Percentiles rank a stretch among this genome's conserved stretches.
Conservation (phyloP, 2,329 filamentous ascomycete species). For the Alternaria alternata region DNA sequence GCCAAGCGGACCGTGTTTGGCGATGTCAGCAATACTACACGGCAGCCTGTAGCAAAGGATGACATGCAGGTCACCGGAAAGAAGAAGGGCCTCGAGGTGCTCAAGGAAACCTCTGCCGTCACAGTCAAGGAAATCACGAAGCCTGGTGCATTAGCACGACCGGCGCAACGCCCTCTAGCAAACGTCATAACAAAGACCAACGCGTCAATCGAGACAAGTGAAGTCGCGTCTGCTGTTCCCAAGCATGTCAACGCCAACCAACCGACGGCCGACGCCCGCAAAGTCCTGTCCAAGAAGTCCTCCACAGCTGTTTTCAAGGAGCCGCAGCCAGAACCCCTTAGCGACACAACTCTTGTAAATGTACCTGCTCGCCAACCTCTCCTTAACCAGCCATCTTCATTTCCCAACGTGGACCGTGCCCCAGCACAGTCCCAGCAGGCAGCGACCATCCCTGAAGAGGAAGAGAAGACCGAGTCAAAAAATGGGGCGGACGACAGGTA, state of each 20-base stretch:
- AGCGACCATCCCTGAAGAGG: conserved; percentile 25
- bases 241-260: conserved; percentile 42
- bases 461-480: conserved; percentile 19
- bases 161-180: conserved; percentile 67
- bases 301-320: conserved; percentile 65
- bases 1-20: conserved; percentile 82
- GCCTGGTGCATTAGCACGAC: conserved; percentile 60
- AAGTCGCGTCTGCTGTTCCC: conserved; percentile 28
- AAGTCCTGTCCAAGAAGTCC: conserved; percentile 60
- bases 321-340: conserved; percentile 27
- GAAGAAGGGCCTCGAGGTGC: conserved; percentile 48
- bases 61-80: conserved; percentile 60
- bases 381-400: conserved; percentile 32
- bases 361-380: conserved; percentile 34
- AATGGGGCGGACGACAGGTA: conserved; percentile 40
- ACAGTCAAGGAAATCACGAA: conserved; percentile 52
- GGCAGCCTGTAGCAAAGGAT: conserved; percentile 58
- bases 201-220: conserved; percentile 21
- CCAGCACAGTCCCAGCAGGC: conserved; percentile 25
- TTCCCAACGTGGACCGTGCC: conserved; percentile 34
- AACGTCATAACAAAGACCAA: conserved; percentile 32
- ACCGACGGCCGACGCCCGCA: conserved; percentile 54
- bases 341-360: conserved; percentile 23
- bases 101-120: conserved; percentile 43
- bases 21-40: conserved; percentile 77